Base-by-base conservation (phyloP, 768 basidiomycete genomes). In the Leccinum subgranulosum region DNA sequence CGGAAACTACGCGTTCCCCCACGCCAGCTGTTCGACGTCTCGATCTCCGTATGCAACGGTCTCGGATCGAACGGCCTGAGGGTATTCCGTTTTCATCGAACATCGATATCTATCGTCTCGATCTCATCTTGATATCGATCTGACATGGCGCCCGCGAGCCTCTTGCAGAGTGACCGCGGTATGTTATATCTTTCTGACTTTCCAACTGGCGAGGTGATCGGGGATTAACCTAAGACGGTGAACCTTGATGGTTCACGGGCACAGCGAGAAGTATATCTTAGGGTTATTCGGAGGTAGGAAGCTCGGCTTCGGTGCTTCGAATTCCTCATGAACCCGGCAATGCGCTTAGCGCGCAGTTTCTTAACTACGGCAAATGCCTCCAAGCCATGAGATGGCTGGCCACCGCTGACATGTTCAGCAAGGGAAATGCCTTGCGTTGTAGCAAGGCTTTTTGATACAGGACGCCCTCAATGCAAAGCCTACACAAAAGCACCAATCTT, bases 401-500 rank as follows among this genome's bases (percentile, higher is more conserved):
- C 23, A 23, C 23, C 23, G 23, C 23, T 43, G 39, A 28, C 39
- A 56, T 27, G 11, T 46, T 19, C 49, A 51, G 15, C 10, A 46
- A 1, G 1, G n/a, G 17, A 3, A 15, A 36, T 43, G 48, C 33
- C 43, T 23, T 19, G 43, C 28, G 21, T 49, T 15, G 15, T 27
- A 46, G 31, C 21, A 4, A 27, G 34, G 51, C 49, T 11, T 64
- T 64, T 67, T 51, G 46, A 54, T 59, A 51, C 33, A 39, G n/a
- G 23, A 17, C 9, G 34, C 45, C 49, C 29, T 34, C 45, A 51
- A 27, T 19, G 29, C 23, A 41, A 41, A 41, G 10, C 34, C 54
- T 70, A 69, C 46, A 49, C 64, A 11, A 81, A 62, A 45, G 68
- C 71, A 57, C 67, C 62, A 57, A 82, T 62, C 62, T 77, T 88